Evolutionary conservation across 192 early-diverging fungal species (phyloP).

Genomic region (Coemansia pectinata): DNA sequence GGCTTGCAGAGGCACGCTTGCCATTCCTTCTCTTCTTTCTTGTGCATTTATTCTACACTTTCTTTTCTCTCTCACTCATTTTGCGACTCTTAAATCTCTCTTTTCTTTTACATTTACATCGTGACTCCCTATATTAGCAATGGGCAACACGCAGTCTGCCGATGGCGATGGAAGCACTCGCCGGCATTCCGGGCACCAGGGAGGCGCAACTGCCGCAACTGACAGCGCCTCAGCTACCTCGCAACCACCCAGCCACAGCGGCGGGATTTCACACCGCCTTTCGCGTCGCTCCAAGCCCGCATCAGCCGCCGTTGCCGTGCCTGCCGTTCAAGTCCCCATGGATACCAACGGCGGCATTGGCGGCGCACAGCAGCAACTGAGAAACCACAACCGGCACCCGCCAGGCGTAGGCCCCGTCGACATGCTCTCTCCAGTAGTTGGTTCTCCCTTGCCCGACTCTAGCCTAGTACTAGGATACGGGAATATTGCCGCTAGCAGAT

Average conservation of each 20-base stretch:
- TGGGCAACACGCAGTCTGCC: slow-evolving; percentile 54
- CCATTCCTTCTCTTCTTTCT: background rate
- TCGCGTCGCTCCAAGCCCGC: slow-evolving; percentile 47
- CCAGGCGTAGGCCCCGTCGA: slow-evolving; percentile 48
- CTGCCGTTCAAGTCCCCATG: slow-evolving; percentile 18
- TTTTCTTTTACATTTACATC: background rate
- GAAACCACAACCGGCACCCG: slow-evolving; percentile 4
- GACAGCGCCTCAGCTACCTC: background rate
- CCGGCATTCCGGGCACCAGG: slow-evolving; percentile 34
- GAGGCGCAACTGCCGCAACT: slow-evolving; percentile 2
- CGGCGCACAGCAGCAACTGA: slow-evolving; percentile 10
- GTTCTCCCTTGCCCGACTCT: slow-evolving; percentile 49
- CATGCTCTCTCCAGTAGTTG: slow-evolving; percentile 51
- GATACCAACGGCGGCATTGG: slow-evolving; percentile 3
- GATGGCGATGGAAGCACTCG: slow-evolving; percentile 38
- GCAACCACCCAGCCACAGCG: slow-evolving; percentile 12
- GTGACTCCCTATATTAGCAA: slow-evolving; percentile 2
- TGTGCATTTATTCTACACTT: slow-evolving; percentile 2
- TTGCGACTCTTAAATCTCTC: background rate
- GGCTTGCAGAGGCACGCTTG: background rate
- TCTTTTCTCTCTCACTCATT: background rate
- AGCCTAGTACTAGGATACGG: slow-evolving; percentile 7
- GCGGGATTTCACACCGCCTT: slow-evolving; percentile 37
- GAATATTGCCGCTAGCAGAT: slow-evolving; percentile 8
- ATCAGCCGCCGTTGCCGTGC: slow-evolving; percentile 28